These are phyloP conservation scores for Cnidoscolus chayamansa DNA, from an alignment of 441 rosid species.

Conservation along the genomic window DNA sequence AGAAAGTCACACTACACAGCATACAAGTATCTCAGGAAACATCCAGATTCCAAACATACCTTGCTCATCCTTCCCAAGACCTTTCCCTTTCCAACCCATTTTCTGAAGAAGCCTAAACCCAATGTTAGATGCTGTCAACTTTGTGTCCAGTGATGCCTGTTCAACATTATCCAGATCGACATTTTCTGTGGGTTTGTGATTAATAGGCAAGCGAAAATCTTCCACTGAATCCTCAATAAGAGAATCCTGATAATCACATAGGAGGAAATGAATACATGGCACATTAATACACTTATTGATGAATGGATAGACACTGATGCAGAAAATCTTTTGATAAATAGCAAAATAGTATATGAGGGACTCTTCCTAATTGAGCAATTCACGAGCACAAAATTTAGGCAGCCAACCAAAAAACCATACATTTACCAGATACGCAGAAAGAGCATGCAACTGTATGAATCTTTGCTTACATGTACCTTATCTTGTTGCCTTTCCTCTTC, in stretches of 20 bases:
- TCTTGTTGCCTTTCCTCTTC: slow-evolving; percentile 39
- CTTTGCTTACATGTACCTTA: slow-evolving; percentile 39
- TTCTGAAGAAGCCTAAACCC: slow-evolving; percentile 94
- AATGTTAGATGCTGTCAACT: slow-evolving; percentile 67
- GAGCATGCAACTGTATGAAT: neutral
- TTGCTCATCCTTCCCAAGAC: slow-evolving; percentile 91
- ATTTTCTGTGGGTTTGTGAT: slow-evolving; percentile 71
- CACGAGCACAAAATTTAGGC: too few relatives aligned
- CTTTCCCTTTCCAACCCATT: slow-evolving; percentile 99
- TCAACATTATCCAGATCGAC: slow-evolving; percentile 85
- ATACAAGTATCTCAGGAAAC: neutral
- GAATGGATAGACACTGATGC: neutral
- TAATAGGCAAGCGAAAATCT: slow-evolving; percentile 70
- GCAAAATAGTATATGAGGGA: neutral
- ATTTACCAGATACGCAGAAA: neutral
- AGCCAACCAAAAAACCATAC: neutral
- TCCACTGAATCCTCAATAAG: slow-evolving; percentile 58
- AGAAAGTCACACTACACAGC: too few relatives aligned
- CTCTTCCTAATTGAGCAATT: too few relatives aligned
- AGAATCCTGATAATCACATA: slow-evolving; percentile 49
- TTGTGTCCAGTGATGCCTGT: slow-evolving; percentile 79
- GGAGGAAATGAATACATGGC: slow-evolving; percentile 9
- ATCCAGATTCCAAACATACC: slow-evolving; percentile 39
- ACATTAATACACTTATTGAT: slow-evolving; percentile 2
- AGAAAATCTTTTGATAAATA: neutral